phyloP scores from a whole-genome alignment of 164 flowering plant species.

The Tetracentron sinense region DNA sequence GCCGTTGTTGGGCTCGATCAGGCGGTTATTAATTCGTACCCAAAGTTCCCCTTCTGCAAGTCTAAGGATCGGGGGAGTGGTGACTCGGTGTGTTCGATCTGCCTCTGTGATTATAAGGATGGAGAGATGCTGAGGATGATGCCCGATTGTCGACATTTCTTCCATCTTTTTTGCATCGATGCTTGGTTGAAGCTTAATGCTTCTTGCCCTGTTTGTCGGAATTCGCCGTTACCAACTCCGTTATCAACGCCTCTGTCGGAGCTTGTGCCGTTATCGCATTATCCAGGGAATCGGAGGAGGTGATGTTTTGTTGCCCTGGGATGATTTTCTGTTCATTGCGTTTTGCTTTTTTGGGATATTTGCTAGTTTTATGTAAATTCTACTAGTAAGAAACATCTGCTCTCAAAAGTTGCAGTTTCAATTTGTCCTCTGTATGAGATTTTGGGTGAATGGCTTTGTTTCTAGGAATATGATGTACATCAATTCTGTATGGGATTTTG shows the following conservation, averaged over 20 bases:
- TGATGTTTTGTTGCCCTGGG: background rate
- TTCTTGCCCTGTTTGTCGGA: slow-evolving; percentile 66
- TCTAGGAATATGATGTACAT: too few relatives aligned
- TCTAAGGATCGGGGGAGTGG: slow-evolving; percentile 4
- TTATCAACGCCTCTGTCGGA: slow-evolving; percentile 56
- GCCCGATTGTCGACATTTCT: slow-evolving; percentile 64
- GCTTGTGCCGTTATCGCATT: slow-evolving; percentile 42
- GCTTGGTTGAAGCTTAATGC: slow-evolving; percentile 57
- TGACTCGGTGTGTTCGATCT: slow-evolving; percentile 43
- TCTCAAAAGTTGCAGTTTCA: too few relatives aligned
- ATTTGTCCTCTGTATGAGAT: too few relatives aligned
- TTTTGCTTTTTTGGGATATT: too few relatives aligned
- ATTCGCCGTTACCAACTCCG: slow-evolving; percentile 68
- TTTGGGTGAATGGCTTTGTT: too few relatives aligned
- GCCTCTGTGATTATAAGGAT: slow-evolving; percentile 49
- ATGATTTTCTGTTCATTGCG: too few relatives aligned
- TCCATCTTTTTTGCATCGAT: slow-evolving; percentile 54
- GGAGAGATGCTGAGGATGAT: slow-evolving; percentile 54
- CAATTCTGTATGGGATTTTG: too few relatives aligned
- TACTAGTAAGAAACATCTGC: too few relatives aligned
- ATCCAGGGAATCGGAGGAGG: background rate
- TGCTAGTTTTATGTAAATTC: too few relatives aligned
- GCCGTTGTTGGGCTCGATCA: slow-evolving; percentile 36
- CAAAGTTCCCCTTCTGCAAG: slow-evolving; percentile 33
- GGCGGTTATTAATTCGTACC: slow-evolving; percentile 45